Conservation (phyloP, 768 basidiomycete genomes). For the Kwoniella europaea region DNA sequence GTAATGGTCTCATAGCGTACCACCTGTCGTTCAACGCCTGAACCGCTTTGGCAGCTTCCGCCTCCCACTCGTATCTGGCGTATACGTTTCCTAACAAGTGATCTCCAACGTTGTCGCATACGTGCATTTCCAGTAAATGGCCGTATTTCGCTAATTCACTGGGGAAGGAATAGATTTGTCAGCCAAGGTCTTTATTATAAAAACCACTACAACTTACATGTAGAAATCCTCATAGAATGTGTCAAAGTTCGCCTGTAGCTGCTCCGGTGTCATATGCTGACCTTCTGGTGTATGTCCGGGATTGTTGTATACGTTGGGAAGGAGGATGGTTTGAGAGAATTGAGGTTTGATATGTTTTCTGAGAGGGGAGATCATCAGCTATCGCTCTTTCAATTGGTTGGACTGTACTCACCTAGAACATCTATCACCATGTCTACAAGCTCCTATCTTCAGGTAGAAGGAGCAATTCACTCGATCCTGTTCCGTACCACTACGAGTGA, state of each 20-base stretch:
- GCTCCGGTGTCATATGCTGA: slow-evolving; percentile 76
- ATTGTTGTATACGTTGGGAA: slow-evolving; percentile 98
- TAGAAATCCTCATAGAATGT: slow-evolving; percentile 76
- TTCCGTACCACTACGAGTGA: slow-evolving; percentile 56
- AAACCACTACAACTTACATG: slow-evolving; percentile 60
- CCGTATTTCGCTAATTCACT: slow-evolving; percentile 90
- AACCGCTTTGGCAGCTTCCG: slow-evolving; percentile 90
- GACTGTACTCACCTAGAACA: slow-evolving; percentile 70
- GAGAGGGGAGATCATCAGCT: not conserved
- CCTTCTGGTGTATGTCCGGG: slow-evolving; percentile 73
- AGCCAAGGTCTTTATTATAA: not conserved
- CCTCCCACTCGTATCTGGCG: slow-evolving; percentile 97
- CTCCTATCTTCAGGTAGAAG: slow-evolving; percentile 99
- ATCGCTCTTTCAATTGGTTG: not conserved
- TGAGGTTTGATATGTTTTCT: slow-evolving; percentile 94
- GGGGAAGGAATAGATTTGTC: slow-evolving; percentile 13
- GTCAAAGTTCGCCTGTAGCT: slow-evolving; percentile 60
- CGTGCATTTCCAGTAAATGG: slow-evolving; percentile 92
- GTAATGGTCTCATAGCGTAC: slow-evolving; percentile 95
- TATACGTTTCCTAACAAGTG: slow-evolving; percentile 98
- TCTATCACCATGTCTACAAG: slow-evolving; percentile 96
- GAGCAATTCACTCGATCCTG: slow-evolving; percentile 90
- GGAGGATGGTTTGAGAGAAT: slow-evolving; percentile 93
- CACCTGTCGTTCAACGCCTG: slow-evolving; percentile 93
- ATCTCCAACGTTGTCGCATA: slow-evolving; percentile 99